phyloP scores from a whole-genome alignment of 345 rosid species.

The Rubroshorea leprosula region DNA sequence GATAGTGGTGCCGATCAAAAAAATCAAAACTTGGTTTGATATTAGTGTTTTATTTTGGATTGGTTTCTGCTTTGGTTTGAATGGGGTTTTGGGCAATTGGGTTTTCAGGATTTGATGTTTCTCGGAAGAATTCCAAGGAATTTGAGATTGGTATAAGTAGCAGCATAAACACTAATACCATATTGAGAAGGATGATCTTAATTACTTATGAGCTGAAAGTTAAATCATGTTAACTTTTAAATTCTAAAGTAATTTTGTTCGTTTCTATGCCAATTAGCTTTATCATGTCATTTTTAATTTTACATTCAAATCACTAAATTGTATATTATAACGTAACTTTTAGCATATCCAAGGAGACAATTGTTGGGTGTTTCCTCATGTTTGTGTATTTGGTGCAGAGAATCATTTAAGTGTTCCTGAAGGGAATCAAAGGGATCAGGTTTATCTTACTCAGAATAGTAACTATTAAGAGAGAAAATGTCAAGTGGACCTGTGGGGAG shows the following conservation, averaged over 20 bases:
- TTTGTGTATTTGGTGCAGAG: not conserved
- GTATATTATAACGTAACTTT: too few species aligned
- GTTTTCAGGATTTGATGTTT: not conserved
- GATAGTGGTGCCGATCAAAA: not conserved
- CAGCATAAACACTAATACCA: too few species aligned
- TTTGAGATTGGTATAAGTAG: too few species aligned
- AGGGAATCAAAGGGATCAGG: not conserved
- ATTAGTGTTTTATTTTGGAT: not conserved
- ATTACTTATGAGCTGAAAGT: too few species aligned
- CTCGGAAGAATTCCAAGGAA: too few species aligned
- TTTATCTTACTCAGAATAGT: not conserved
- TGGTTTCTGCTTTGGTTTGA: not conserved
- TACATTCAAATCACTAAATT: too few species aligned
- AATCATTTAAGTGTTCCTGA: not conserved
- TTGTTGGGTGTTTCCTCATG: not conserved
- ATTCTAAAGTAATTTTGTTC: too few species aligned
- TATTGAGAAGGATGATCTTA: too few species aligned
- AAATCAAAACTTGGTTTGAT: too few species aligned
- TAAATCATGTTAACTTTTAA: too few species aligned
- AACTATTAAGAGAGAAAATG: conserved; percentile 27
- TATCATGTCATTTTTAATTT: too few species aligned
- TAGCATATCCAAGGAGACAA: not conserved
- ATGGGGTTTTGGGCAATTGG: not conserved
- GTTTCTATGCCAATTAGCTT: too few species aligned
- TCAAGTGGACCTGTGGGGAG: conserved; percentile 69